phyloP scores from a whole-genome alignment of 371 early-diverging fungal species.

The Mucor velutinosus region DNA sequence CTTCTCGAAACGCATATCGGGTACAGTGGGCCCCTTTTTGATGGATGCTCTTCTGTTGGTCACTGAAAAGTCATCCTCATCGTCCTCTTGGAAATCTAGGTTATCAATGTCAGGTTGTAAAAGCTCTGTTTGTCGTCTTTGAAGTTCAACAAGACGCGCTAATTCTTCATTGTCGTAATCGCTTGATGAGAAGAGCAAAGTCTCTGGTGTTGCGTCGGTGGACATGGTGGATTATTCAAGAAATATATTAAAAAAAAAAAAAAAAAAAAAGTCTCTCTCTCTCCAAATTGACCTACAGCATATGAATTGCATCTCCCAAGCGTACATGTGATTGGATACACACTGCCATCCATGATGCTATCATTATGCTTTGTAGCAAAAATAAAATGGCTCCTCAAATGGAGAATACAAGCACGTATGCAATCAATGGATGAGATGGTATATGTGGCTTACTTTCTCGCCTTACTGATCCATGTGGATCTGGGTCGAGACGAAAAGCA shows the following conservation, averaged over 20 bases:
- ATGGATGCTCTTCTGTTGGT: constrained; percentile 4
- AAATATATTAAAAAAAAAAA: background rate
- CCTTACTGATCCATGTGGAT: no score
- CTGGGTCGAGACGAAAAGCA: background rate
- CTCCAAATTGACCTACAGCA: background rate
- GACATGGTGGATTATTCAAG: background rate
- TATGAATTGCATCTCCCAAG: background rate
- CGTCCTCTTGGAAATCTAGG: constrained; percentile 18
- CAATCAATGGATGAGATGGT: no score
- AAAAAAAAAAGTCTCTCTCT: background rate
- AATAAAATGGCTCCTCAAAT: background rate
- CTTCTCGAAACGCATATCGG: constrained; percentile 52
- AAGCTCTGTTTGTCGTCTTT: constrained; percentile 31
- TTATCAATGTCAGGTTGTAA: constrained; percentile 21
- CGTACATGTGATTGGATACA: background rate
- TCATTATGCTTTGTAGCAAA: background rate
- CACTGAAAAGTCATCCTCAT: constrained; percentile 24
- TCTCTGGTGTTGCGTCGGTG: background rate
- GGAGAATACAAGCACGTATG: no score
- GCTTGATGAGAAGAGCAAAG: constrained; percentile 15
- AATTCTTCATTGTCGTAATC: constrained; percentile 27
- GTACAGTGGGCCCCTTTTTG: constrained; percentile 36
- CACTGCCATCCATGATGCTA: background rate
- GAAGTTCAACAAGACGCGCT: constrained; percentile 32
- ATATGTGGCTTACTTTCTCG: no score